Evolutionary conservation across 805 yeast genomes (phyloP).

Genomic region (Candida suzukii): DNA sequence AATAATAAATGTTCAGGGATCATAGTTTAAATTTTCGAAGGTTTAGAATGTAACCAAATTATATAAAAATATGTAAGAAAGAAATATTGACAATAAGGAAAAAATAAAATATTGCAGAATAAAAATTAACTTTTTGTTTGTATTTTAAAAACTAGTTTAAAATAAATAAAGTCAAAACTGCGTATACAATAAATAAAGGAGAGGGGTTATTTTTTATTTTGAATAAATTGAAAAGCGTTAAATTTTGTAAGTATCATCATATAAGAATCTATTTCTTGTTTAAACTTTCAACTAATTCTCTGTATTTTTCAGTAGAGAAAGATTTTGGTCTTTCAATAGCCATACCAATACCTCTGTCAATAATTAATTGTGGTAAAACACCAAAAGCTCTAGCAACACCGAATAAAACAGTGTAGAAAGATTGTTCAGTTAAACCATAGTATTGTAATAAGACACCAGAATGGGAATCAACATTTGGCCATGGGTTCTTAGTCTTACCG

Average conservation of each 20-base stretch:
- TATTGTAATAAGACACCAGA: conserved; percentile 81
- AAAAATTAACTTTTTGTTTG: too few relatives aligned
- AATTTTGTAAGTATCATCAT: too few relatives aligned
- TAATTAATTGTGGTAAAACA: conserved; percentile 77
- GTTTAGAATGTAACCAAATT: too few relatives aligned
- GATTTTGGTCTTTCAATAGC: conserved; percentile 89
- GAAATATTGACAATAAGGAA: too few relatives aligned
- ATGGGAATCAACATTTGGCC: conserved; percentile 89
- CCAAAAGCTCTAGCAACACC: conserved; percentile 87
- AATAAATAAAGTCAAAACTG: not conserved
- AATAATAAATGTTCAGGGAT: too few relatives aligned
- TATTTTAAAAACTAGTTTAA: too few relatives aligned
- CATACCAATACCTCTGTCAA: conserved; percentile 75
- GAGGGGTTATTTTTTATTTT: too few relatives aligned
- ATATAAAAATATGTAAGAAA: too few relatives aligned
- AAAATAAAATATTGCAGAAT: too few relatives aligned
- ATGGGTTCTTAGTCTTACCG: conserved; percentile 89
- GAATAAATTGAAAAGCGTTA: too few relatives aligned
- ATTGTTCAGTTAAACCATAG: conserved; percentile 76
- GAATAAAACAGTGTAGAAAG: conserved; percentile 79
- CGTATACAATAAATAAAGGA: not conserved
- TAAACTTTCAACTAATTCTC: conserved; percentile 55
- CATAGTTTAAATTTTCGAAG: too few relatives aligned
- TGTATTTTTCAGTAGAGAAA: conserved; percentile 89
- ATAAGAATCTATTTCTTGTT: conserved; percentile 13